Evolutionary conservation across 1,139 yeast species (phyloP), one percentile per base, ranked within the genome.

Genomic region (Suhomyces panamericanus): DNA sequence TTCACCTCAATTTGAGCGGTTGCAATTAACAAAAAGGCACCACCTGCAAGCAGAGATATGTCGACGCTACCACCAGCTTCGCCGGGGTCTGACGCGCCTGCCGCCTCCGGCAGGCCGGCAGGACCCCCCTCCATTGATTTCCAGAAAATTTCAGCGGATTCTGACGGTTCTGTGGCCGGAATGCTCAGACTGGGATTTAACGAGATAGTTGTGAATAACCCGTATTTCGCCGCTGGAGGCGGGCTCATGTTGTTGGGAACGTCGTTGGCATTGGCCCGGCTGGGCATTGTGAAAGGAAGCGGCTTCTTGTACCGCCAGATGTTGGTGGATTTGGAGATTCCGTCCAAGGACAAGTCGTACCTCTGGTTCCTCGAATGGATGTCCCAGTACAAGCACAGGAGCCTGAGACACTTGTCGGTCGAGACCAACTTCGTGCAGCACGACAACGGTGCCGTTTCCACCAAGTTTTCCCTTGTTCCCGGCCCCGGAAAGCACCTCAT

Each of bases 301-400:
- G 73, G 81, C 3, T 77, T 93, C 43, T 59, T 88, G 10, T 89
- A 90, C 61, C 78, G 96, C 42, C 95, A 89, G 58, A 65, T 93
- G 73, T 71, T 95, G 42, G 96, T 91, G 22, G 98, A 93, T 62
- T 72, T 93, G 51, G 99, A 93, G 62, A 91, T 93, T 34, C 95
- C 96, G 17, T 85, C 95, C 20, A 88, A 88, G 64, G 99, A 93
- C 65, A 90, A 90, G 60, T 87, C 96, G 20, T 93, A 93, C 61
- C 74, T 84, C 43, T 95, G 99, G 98, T 91, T 93, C 59, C 71
- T 93, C 43, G 95, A 89, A 55, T 93, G 99, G 99, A 91, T 93
- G 96, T 80, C 97, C 0, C 82, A 81, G 54, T 81, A 88, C 59
- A 85, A 83, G 55, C 73, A 81, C 47, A 69, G 96, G 43, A 71